These are phyloP conservation scores for Medicago ruthenica DNA, from an alignment of 306 rosid species.

Conservation along the genomic window DNA sequence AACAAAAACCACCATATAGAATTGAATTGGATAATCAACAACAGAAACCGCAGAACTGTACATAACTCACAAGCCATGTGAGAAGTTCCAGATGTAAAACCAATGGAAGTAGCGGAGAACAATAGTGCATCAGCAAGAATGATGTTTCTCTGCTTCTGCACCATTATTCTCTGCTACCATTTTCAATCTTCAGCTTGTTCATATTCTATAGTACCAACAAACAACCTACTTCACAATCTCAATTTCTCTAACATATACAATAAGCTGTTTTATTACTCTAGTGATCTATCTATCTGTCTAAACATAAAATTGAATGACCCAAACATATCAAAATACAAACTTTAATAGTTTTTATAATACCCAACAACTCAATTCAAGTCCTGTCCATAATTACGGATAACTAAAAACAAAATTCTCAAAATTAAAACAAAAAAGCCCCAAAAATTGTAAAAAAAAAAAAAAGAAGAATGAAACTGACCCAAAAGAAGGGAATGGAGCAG, in stretches of 20 bases:
- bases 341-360: neutral
- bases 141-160: neutral
- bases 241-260: neutral
- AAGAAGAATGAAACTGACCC: slow-evolving; percentile 25
- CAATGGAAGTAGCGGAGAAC: too few species aligned
- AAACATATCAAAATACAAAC: neutral
- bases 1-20: slow-evolving; percentile 1
- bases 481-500: slow-evolving; percentile 5
- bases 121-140: too few species aligned
- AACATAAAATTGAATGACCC: neutral
- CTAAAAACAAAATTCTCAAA: neutral
- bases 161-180: too few species aligned
- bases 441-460: neutral
- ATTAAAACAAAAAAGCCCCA: neutral
- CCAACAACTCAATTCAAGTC: slow-evolving; percentile 12
- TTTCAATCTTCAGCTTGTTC: slow-evolving; percentile 1
- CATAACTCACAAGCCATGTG: neutral
- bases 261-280: neutral
- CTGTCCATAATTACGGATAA: neutral
- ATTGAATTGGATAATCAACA: neutral
- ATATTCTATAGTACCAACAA: neutral
- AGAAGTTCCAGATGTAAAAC: slow-evolving; percentile 2
- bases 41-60: neutral
- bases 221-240: slow-evolving; percentile 1
- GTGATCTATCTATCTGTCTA: neutral